Conservation (phyloP, 2,329 filamentous ascomycete species). For the Leptographium procerum region DNA sequence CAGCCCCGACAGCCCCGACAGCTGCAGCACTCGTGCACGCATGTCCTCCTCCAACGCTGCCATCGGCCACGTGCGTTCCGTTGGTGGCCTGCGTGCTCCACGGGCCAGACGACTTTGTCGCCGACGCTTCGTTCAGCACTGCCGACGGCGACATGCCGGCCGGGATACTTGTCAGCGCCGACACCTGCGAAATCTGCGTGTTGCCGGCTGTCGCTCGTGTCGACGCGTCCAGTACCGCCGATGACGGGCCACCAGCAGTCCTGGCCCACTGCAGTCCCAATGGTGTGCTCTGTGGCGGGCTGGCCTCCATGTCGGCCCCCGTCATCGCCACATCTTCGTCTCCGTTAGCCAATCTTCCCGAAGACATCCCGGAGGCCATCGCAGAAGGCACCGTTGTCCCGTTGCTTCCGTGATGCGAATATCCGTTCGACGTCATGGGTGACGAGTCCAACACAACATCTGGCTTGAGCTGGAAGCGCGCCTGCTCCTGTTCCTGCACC, state of each 20-base stretch:
- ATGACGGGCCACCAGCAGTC: constrained; percentile 1
- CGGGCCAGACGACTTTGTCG: constrained; percentile 69
- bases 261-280: constrained; percentile 28
- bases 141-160: constrained; percentile 47
- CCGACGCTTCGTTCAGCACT: constrained; percentile 74
- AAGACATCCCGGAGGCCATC: too few relatives aligned
- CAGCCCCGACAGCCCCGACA: not conserved
- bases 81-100: constrained; percentile 62
- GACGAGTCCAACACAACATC: not conserved
- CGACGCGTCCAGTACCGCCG: constrained; percentile 22
- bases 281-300: constrained; percentile 30
- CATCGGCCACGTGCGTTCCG: constrained; percentile 34
- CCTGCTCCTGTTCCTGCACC: constrained; percentile 13
- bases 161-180: constrained; percentile 46
- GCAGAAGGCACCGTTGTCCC: constrained; percentile 41
- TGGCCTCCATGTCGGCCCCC: constrained; percentile 33
- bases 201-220: constrained; percentile 31
- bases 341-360: constrained; percentile 26
- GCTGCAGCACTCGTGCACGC: not conserved
- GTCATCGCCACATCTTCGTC: constrained; percentile 54
- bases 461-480: constrained; percentile 41
- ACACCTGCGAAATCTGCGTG: constrained; percentile 53
- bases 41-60: not conserved
- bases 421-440: constrained; percentile 33
- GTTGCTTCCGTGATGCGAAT: constrained; percentile 35